Percentiles rank a stretch among this genome's conserved stretches.
Evolutionary conservation across 306 rosid genomes (phyloP).

Genomic region (Vigna mungo): DNA sequence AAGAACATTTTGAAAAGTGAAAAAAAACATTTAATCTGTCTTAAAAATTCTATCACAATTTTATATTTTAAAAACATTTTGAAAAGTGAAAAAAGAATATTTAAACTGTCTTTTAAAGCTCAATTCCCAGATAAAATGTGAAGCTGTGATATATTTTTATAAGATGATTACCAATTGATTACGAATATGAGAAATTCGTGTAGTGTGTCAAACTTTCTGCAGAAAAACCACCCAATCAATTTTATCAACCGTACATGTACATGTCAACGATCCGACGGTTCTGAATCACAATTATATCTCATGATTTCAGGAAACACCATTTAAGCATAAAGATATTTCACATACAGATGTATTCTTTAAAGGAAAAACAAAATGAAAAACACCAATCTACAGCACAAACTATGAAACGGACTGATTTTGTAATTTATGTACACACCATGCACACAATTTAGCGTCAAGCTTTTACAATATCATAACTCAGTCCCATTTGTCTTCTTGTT

Average conservation of each 20-base stretch:
- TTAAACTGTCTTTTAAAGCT: no score
- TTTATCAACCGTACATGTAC: background rate
- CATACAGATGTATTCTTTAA: background rate
- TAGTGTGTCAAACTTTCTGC: background rate
- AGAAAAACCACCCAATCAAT: conserved; percentile 14
- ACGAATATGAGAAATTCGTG: background rate
- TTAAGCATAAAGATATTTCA: conserved; percentile 1
- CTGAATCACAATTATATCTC: conserved; percentile 14
- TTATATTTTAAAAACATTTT: no score
- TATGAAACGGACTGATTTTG: conserved; percentile 7
- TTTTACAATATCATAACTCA: conserved; percentile 41
- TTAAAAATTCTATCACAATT: no score
- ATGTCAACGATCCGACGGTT: background rate
- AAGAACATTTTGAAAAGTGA: no score
- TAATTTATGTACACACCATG: conserved; percentile 21
- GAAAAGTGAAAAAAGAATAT: no score
- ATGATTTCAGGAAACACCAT: conserved; percentile 21
- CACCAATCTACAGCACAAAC: conserved; percentile 14
- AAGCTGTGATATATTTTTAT: no score
- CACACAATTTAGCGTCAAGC: conserved; percentile 24
- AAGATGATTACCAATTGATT: no score
- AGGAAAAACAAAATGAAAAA: conserved; percentile 9
- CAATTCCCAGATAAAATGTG: no score
- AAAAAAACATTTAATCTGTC: no score
- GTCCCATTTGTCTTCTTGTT: conserved; percentile 73